Conservation (phyloP, 2,329 filamentous ascomycete species). For the Alternaria longipes region DNA sequence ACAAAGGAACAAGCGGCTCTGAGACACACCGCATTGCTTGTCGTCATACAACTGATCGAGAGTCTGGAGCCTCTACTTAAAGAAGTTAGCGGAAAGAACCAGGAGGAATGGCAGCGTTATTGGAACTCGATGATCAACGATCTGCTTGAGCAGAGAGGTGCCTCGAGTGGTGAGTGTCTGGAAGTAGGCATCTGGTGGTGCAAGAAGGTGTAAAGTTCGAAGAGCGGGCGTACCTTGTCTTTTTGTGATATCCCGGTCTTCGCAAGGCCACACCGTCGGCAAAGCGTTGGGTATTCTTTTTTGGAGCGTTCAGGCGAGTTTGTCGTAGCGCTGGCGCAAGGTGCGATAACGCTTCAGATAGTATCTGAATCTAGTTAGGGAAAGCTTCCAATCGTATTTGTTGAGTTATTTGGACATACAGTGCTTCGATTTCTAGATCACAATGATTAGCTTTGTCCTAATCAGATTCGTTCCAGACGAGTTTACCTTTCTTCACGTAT, state of each 20-base stretch:
- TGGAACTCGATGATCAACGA: slow-evolving; percentile 86
- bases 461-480: not conserved
- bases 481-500: slow-evolving; percentile 86
- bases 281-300: slow-evolving; percentile 5
- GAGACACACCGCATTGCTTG: slow-evolving; percentile 80
- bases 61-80: slow-evolving; percentile 83
- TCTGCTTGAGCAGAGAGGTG: slow-evolving; percentile 79
- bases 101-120: slow-evolving; percentile 94
- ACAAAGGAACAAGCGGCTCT: slow-evolving; percentile 76
- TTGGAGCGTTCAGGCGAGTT: slow-evolving; percentile 26
- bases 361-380: slow-evolving; percentile 66
- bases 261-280: slow-evolving; percentile 23
- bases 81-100: slow-evolving; percentile 83
- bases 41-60: slow-evolving; percentile 83
- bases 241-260: slow-evolving; percentile 38
- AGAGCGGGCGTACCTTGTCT: slow-evolving; percentile 29
- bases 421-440: slow-evolving; percentile 80
- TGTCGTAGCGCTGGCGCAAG: slow-evolving; percentile 80
- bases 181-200: slow-evolving; percentile 73
- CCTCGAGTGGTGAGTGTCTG: slow-evolving; percentile 84
- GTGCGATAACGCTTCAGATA: slow-evolving; percentile 92
- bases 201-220: slow-evolving; percentile 58
- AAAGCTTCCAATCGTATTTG: slow-evolving; percentile 1
- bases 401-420: slow-evolving; percentile 68
- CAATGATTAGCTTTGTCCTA: not conserved